Base-by-base conservation (phyloP, 306 rosid genomes). In the Carpinus fangiana region DNA sequence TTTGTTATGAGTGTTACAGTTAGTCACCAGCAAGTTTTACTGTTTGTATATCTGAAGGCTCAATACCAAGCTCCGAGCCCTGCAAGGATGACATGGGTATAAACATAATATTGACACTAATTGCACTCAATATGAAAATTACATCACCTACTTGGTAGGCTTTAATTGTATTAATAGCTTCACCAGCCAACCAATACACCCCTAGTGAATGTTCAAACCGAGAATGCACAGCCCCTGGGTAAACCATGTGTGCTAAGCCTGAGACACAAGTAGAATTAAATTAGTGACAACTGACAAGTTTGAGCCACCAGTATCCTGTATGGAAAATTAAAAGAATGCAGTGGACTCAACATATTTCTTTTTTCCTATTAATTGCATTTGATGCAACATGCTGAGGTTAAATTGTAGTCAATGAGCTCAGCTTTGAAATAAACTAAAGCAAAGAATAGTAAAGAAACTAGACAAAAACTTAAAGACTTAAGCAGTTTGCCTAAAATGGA, bases 191-290 rank as follows among this genome's bases (percentile, higher is more conserved):
- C 86, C 90, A 84, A 76, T 87, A 87, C 72, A 84, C 90, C 28
- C 90, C 90, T 3, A 87, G 68, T 56, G 90, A 87, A 76, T 87
- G 90, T 76, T 87, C 90, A 76, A 87, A 87, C 11, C 90, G 86
- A 76, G 90, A 73, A 73, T 87, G 90, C 1, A 84, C 86, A 17
- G 90, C 90, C 71, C 90, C 90, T 68, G 90, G 90, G 77, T 79
- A 87, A 62, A 87, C 90, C 90, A 82, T 84, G 79, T 87, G 69
- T 64, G 77, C 23, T 62, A 87, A 73, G 45, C 88, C 90, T 87
- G 84, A 54, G 74, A 74, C 51, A 76, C 51, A 73, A 72, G 74
- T 61, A 71, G 52, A 70, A 48, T 20, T 38, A 4, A 48, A 73
- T 54, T 51, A 47, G 65, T 54, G 26, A 54, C 48, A 68, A 47